phyloP scores from a whole-genome alignment of 208 protist genomes.

The Strigomonas culicis region DNA sequence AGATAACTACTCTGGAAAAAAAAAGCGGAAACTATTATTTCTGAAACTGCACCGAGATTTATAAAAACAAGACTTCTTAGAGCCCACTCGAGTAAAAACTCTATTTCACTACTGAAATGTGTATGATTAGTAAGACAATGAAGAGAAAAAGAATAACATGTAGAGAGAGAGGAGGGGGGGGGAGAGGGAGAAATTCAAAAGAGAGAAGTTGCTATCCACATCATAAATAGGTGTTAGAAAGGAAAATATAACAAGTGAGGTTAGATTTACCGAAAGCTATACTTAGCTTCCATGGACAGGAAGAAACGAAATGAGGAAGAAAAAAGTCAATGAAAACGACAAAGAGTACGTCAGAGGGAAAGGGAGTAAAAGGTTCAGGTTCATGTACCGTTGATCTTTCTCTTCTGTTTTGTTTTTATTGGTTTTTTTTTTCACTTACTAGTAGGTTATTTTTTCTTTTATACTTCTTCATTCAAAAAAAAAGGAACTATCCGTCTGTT shows the following conservation, averaged over 20 bases:
- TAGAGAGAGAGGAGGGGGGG: neutral
- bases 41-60: neutral
- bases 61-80: neutral
- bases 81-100: neutral
- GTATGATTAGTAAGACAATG: neutral
- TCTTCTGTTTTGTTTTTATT: slow-evolving; percentile 5
- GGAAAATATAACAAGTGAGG: neutral
- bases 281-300: neutral
- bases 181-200: neutral
- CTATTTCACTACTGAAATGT: neutral
- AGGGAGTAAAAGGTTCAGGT: neutral
- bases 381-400: neutral
- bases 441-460: neutral
- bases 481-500: neutral
- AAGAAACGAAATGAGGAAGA: neutral
- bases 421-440: neutral
- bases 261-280: neutral
- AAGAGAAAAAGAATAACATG: neutral
- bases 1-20: slow-evolving; percentile 4
- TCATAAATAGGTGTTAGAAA: neutral
- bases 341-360: neutral
- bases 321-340: slow-evolving; percentile 2
- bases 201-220: neutral
- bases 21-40: neutral
- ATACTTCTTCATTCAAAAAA: neutral